A percentile compares a stretch with the other conserved stretches of the same genome.
Evolutionary conservation across 2,329 filamentous ascomycete species (phyloP).

Genomic region (Trichophyton verrucosum): DNA sequence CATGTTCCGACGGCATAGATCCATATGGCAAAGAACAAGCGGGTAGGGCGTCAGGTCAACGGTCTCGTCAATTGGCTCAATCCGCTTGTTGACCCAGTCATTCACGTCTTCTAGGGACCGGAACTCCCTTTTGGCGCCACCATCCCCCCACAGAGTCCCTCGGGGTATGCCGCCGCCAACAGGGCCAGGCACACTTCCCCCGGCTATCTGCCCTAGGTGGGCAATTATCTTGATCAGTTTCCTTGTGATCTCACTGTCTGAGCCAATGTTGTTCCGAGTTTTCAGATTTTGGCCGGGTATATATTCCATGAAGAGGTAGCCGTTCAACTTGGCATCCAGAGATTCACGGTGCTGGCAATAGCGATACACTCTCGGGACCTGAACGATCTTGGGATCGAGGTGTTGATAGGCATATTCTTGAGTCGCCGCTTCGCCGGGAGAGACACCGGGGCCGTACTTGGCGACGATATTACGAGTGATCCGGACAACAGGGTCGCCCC

Average conservation of each 20-base stretch:
- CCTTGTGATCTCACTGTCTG: slow-evolving; percentile 9
- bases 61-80: slow-evolving; percentile 12
- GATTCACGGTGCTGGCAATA: slow-evolving; percentile 12
- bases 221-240: slow-evolving; percentile 13
- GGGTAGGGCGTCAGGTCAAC: slow-evolving; percentile 16
- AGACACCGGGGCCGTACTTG: slow-evolving; percentile 16
- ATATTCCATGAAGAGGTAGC: slow-evolving; percentile 20
- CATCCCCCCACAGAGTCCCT: slow-evolving; percentile 17
- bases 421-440: slow-evolving; percentile 10
- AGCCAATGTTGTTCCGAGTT: slow-evolving; percentile 9
- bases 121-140: slow-evolving; percentile 11
- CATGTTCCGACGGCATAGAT: slow-evolving; percentile 19
- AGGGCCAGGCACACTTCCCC: slow-evolving; percentile 12
- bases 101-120: slow-evolving; percentile 10
- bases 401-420: slow-evolving; percentile 15
- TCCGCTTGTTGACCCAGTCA: slow-evolving; percentile 10
- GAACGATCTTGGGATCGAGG: slow-evolving; percentile 13
- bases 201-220: slow-evolving; percentile 11
- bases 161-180: slow-evolving; percentile 12
- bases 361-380: slow-evolving; percentile 15
- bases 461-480: slow-evolving; percentile 13
- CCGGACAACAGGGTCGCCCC: slow-evolving; percentile 10
- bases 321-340: slow-evolving; percentile 6
- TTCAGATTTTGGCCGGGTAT: slow-evolving; percentile 13
- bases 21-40: slow-evolving; percentile 19